Evolutionary conservation across 129 eudicot species (phyloP).

Genomic region (Ambrosia artemisiifolia): DNA sequence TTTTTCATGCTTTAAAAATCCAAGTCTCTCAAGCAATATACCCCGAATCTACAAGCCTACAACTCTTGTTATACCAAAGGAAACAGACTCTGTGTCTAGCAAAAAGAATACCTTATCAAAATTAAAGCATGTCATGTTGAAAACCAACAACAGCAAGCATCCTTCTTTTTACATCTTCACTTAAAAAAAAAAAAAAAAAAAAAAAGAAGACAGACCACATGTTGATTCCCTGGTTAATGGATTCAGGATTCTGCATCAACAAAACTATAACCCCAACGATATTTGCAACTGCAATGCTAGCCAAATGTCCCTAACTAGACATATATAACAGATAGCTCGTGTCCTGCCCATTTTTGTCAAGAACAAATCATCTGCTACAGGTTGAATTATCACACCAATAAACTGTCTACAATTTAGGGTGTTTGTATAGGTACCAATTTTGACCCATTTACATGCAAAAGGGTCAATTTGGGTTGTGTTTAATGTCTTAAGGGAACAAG

Average conservation of each 20-base stretch:
- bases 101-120: not conserved
- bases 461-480: not conserved
- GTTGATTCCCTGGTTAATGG: slow-evolving; percentile 9
- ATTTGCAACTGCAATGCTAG: slow-evolving; percentile 25
- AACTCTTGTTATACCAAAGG: not conserved
- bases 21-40: not conserved
- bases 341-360: slow-evolving; percentile 26
- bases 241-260: slow-evolving; percentile 4
- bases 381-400: not conserved
- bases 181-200: not conserved
- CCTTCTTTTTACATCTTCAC: slow-evolving; percentile 20
- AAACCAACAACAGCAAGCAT: slow-evolving; percentile 24
- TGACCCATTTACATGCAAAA: not conserved
- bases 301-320: not conserved
- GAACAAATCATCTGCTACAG: slow-evolving; percentile 63
- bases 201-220: not conserved
- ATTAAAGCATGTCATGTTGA: slow-evolving; percentile 13
- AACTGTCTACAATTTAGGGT: not conserved
- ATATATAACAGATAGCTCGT: not conserved
- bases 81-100: not conserved
- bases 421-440: not conserved
- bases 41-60: not conserved
- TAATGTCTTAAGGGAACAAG: not conserved
- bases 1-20: too few relatives aligned
- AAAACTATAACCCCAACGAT: slow-evolving; percentile 5